These are phyloP conservation scores for Vigna reflexopilosa DNA, from an alignment of 306 rosid genomes.

Conservation along the genomic window DNA sequence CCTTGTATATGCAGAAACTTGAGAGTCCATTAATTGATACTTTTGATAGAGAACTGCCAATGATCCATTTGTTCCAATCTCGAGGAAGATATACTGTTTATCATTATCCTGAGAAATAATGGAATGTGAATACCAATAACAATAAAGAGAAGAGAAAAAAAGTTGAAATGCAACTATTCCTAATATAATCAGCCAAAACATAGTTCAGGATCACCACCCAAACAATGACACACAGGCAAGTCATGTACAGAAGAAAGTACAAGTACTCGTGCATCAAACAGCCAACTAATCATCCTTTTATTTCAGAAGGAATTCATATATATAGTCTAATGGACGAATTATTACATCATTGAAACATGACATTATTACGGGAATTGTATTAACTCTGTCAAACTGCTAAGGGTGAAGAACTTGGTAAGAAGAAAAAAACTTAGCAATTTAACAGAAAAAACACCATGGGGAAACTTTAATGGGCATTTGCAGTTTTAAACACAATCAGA, in stretches of 20 bases:
- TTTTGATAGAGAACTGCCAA: constrained; percentile 57
- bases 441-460: not conserved
- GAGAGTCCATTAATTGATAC: constrained; percentile 60
- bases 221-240: not conserved
- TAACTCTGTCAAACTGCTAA: too few relatives aligned
- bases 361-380: not conserved
- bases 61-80: constrained; percentile 68
- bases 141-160: not conserved
- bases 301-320: constrained; percentile 10
- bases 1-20: constrained; percentile 65
- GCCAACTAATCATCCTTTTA: not conserved
- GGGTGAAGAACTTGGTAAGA: not conserved
- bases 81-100: constrained; percentile 64
- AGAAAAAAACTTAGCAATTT: too few relatives aligned
- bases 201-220: not conserved
- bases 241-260: not conserved
- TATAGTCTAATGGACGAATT: not conserved
- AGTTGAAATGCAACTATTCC: not conserved
- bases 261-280: not conserved
- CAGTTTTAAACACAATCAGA: not conserved
- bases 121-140: constrained; percentile 21
- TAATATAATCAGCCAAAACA: not conserved
- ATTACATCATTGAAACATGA: not conserved
- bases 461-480: not conserved
- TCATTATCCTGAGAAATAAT: constrained; percentile 49